Conservation (phyloP, 257 asterid genomes). For the Euphrasia confusa region DNA sequence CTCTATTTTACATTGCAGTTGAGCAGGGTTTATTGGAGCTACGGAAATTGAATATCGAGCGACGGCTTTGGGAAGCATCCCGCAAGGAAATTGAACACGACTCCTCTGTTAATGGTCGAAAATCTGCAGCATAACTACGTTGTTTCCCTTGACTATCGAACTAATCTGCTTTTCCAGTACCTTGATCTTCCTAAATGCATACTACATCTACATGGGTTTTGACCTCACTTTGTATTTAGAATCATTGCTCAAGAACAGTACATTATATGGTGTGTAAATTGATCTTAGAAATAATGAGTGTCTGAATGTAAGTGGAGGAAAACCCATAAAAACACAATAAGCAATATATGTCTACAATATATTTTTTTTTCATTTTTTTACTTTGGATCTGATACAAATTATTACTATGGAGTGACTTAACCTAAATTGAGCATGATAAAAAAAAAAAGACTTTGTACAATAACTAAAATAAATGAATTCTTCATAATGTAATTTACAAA, state of each 20-base stretch:
- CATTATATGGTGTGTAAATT: slow-evolving; percentile 20
- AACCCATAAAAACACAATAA: too few relatives aligned
- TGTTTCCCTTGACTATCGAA: slow-evolving; percentile 11
- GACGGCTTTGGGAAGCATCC: slow-evolving; percentile 88
- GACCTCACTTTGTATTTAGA: slow-evolving; percentile 18
- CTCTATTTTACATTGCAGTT: slow-evolving; percentile 39
- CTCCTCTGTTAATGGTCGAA: slow-evolving; percentile 33
- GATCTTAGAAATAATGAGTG: background rate
- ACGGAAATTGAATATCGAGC: slow-evolving; percentile 77
- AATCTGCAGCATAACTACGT: slow-evolving; percentile 23
- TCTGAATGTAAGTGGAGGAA: too few relatives aligned
- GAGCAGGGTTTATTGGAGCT: slow-evolving; percentile 83
- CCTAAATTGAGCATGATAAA: too few relatives aligned
- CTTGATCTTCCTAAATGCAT: slow-evolving; percentile 1
- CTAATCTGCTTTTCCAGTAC: slow-evolving; percentile 3
- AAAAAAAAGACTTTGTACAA: too few relatives aligned
- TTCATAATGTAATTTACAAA: too few relatives aligned
- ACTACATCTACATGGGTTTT: slow-evolving; percentile 7
- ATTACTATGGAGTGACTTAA: too few relatives aligned
- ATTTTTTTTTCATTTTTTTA: too few relatives aligned
- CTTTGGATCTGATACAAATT: too few relatives aligned
- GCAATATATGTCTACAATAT: too few relatives aligned
- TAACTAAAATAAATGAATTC: too few relatives aligned
- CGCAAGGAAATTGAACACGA: slow-evolving; percentile 71
- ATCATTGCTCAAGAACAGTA: slow-evolving; percentile 1